Percentiles rank a stretch among this genome's conserved stretches.
These are phyloP conservation scores for Tillandsia leiboldiana DNA, from an alignment of 176 grass and related monocot genomes.

Conservation along the genomic window DNA sequence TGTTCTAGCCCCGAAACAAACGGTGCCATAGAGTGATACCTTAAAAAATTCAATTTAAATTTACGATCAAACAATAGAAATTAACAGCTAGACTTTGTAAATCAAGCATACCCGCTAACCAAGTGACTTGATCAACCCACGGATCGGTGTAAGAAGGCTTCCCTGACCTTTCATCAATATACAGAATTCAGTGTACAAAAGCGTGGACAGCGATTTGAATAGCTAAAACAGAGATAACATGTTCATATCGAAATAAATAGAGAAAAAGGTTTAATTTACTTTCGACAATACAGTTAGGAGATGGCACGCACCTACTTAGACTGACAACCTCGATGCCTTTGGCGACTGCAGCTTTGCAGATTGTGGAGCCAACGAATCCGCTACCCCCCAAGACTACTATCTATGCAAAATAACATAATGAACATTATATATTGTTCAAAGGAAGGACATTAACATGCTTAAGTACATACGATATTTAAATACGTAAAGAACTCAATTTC, in stretches of 20 bases:
- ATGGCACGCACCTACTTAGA: conserved; percentile 58
- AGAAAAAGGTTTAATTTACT: background rate
- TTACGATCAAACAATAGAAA: background rate
- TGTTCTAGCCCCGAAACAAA: too few species aligned
- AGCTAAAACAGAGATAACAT: conserved; percentile 3
- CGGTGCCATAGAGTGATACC: too few species aligned
- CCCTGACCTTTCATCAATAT: conserved; percentile 54
- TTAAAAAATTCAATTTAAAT: background rate
- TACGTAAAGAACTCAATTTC: too few species aligned
- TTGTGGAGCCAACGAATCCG: conserved; percentile 86
- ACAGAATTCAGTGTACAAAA: conserved; percentile 17
- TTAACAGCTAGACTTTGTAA: background rate
- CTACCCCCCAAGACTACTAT: conserved; percentile 85
- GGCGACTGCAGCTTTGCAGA: conserved; percentile 75
- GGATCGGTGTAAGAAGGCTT: conserved; percentile 73
- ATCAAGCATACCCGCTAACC: conserved; percentile 53
- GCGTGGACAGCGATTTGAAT: background rate
- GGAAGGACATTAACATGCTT: too few species aligned
- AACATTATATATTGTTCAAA: too few species aligned
- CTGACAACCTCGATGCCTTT: conserved; percentile 89
- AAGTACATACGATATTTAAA: too few species aligned
- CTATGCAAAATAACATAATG: conserved; percentile 17
- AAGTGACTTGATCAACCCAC: conserved; percentile 89
- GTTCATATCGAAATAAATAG: background rate
- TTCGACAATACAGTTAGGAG: background rate